A percentile compares a stretch with the other conserved stretches of the same genome.
Evolutionary conservation across 2,329 filamentous ascomycete genomes (phyloP).

Genomic region (Microsporum audouinii): DNA sequence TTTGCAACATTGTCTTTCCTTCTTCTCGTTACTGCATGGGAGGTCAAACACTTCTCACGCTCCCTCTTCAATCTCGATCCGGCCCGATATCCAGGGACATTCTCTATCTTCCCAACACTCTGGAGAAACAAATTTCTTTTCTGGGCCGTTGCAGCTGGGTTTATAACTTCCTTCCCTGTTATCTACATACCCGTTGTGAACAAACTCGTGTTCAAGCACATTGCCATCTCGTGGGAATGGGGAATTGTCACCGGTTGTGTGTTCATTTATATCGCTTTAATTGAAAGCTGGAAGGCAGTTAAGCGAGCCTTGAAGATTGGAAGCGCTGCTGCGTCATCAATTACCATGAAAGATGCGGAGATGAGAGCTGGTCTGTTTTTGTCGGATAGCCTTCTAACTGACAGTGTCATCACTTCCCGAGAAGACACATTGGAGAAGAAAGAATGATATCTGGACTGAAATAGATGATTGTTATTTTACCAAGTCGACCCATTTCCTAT

Average conservation of each 20-base stretch:
- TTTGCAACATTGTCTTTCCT: constrained; percentile 66
- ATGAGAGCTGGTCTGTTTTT: constrained; percentile 21
- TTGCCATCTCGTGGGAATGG: constrained; percentile 58
- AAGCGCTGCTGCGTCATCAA: constrained; percentile 22
- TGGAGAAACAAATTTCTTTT: constrained; percentile 63
- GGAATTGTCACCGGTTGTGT: constrained; percentile 51
- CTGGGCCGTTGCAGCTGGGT: constrained; percentile 49
- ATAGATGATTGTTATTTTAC: background rate
- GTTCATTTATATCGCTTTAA: constrained; percentile 48
- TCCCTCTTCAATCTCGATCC: constrained; percentile 57
- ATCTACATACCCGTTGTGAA: constrained; percentile 59
- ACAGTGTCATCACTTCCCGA: constrained; percentile 7
- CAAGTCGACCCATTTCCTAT: background rate
- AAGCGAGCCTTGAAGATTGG: constrained; percentile 41
- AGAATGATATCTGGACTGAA: background rate
- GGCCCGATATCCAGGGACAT: constrained; percentile 45
- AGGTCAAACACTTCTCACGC: constrained; percentile 62
- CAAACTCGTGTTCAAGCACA: constrained; percentile 52
- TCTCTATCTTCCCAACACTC: constrained; percentile 53
- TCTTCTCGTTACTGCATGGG: constrained; percentile 65
- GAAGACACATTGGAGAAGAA: constrained; percentile 12
- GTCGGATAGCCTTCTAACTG: background rate
- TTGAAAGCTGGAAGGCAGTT: constrained; percentile 54
- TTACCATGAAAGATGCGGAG: constrained; percentile 26
- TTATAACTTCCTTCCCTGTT: constrained; percentile 45